Percentiles rank a stretch among this genome's conserved stretches.
Conservation (phyloP, 1,139 yeast species). For the Debaryomyces sp. region DNA sequence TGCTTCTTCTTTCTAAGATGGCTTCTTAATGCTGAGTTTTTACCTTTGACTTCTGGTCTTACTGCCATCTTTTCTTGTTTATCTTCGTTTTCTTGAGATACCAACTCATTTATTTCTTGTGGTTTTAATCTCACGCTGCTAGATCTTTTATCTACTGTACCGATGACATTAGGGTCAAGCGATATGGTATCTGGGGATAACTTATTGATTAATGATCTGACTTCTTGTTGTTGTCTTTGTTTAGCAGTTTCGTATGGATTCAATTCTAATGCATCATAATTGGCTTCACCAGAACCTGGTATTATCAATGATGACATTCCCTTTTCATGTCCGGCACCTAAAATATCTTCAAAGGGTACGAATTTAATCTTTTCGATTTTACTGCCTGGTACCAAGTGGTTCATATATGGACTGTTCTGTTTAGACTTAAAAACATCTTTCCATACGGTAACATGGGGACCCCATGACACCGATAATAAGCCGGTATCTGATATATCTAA, state of each 20-base stretch:
- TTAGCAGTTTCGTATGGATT: slow-evolving; percentile 92
- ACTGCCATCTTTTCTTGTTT: slow-evolving; percentile 43
- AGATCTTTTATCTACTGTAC: slow-evolving; percentile 77
- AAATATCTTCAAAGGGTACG: slow-evolving; percentile 94
- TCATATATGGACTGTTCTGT: slow-evolving; percentile 87
- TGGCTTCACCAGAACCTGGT: slow-evolving; percentile 99
- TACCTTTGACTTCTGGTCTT: slow-evolving; percentile 69
- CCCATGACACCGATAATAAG: slow-evolving; percentile 86
- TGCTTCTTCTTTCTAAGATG: slow-evolving; percentile 82
- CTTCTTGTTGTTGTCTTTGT: slow-evolving; percentile 94
- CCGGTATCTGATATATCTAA: slow-evolving; percentile 88
- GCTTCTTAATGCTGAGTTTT: slow-evolving; percentile 81
- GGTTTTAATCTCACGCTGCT: slow-evolving; percentile 64
- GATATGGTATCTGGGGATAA: slow-evolving; percentile 91
- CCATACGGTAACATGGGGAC: slow-evolving; percentile 91
- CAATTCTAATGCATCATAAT: slow-evolving; percentile 89
- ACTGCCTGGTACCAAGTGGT: slow-evolving; percentile 80
- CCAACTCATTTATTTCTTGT: slow-evolving; percentile 53
- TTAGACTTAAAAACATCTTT: slow-evolving; percentile 64
- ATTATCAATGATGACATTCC: slow-evolving; percentile 83
- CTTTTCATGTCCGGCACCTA: slow-evolving; percentile 81
- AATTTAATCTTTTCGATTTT: slow-evolving; percentile 67
- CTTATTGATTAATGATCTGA: slow-evolving; percentile 81
- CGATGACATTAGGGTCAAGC: slow-evolving; percentile 86
- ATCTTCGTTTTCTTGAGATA: slow-evolving; percentile 37